Conservation (phyloP, 2,329 filamentous ascomycete genomes). For the Aspergillus thermomutatus region DNA sequence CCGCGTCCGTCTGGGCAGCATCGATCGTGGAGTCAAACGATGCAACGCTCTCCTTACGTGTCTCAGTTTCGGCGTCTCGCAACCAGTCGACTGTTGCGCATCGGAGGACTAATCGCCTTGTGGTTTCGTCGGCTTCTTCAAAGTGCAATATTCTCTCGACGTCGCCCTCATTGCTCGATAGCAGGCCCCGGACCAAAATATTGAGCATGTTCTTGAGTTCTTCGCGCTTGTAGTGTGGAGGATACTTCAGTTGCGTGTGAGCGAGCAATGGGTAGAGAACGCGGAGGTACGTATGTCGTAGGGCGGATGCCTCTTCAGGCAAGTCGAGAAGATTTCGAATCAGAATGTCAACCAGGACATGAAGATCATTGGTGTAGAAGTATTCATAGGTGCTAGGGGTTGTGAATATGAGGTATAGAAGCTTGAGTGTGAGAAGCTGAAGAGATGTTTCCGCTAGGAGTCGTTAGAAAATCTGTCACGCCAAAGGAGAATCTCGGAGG, state of each 20-base stretch:
- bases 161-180: slow-evolving; percentile 54
- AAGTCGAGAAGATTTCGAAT: slow-evolving; percentile 95
- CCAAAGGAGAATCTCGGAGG: background rate
- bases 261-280: slow-evolving; percentile 87
- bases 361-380: slow-evolving; percentile 96
- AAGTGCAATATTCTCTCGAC: slow-evolving; percentile 47
- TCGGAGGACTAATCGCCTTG: slow-evolving; percentile 44
- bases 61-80: slow-evolving; percentile 26
- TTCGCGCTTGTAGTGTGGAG: slow-evolving; percentile 86
- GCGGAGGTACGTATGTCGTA: slow-evolving; percentile 91
- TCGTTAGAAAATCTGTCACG: slow-evolving; percentile 12
- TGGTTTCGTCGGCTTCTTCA: slow-evolving; percentile 49
- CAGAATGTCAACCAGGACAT: slow-evolving; percentile 91
- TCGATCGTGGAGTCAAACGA: slow-evolving; percentile 7
- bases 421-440: slow-evolving; percentile 92
- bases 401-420: slow-evolving; percentile 92
- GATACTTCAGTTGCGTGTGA: slow-evolving; percentile 82
- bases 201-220: slow-evolving; percentile 75
- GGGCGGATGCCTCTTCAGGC: slow-evolving; percentile 68
- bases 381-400: slow-evolving; percentile 91
- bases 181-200: slow-evolving; percentile 68
- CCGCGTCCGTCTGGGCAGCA: slow-evolving; percentile 8
- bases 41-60: slow-evolving; percentile 12
- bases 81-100: slow-evolving; percentile 49
- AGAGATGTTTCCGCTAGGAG: slow-evolving; percentile 73